Conservation (phyloP, 1,139 yeast species). For the Dujonia santamariae region DNA sequence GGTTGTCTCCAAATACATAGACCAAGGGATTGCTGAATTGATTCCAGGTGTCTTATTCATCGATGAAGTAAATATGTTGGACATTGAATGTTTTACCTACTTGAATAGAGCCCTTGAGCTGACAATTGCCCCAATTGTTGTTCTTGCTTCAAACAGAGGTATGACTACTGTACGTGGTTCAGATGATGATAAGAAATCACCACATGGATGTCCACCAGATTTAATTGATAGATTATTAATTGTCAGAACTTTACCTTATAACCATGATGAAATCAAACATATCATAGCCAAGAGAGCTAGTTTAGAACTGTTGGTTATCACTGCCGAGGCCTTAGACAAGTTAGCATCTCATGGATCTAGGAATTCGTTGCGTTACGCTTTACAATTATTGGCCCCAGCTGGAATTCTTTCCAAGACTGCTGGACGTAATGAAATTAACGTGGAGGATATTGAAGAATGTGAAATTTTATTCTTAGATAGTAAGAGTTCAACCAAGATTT, state of each 20-base stretch:
- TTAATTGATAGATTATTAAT: conserved; percentile 86
- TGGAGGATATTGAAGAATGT: conserved; percentile 82
- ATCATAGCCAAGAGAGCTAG: conserved; percentile 80
- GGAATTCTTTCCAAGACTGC: conserved; percentile 75
- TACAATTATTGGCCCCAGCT: conserved; percentile 89
- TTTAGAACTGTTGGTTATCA: conserved; percentile 66
- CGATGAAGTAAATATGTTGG: conserved; percentile 98
- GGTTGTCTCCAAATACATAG: conserved; percentile 93
- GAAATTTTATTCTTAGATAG: conserved; percentile 85
- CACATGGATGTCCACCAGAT: conserved; percentile 98
- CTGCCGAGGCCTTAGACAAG: conserved; percentile 65
- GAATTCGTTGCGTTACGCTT: conserved; percentile 85
- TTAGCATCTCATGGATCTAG: conserved; percentile 69
- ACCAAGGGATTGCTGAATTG: conserved; percentile 96
- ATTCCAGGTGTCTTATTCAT: conserved; percentile 97
- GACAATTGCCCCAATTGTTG: conserved; percentile 89
- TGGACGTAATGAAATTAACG: conserved; percentile 67
- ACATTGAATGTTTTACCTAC: conserved; percentile 92
- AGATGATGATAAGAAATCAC: conserved; percentile 74
- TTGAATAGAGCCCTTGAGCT: conserved; percentile 92
- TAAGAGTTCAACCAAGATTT: conserved; percentile 74
- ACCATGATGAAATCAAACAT: conserved; percentile 73
- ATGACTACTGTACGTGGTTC: conserved; percentile 89
- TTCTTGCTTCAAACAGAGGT: conserved; percentile 94
- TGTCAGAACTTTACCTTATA: conserved; percentile 87